Percentiles rank a stretch among this genome's conserved stretches.
Conservation (phyloP, 2,329 filamentous ascomycete species). For the Alternaria panax region DNA sequence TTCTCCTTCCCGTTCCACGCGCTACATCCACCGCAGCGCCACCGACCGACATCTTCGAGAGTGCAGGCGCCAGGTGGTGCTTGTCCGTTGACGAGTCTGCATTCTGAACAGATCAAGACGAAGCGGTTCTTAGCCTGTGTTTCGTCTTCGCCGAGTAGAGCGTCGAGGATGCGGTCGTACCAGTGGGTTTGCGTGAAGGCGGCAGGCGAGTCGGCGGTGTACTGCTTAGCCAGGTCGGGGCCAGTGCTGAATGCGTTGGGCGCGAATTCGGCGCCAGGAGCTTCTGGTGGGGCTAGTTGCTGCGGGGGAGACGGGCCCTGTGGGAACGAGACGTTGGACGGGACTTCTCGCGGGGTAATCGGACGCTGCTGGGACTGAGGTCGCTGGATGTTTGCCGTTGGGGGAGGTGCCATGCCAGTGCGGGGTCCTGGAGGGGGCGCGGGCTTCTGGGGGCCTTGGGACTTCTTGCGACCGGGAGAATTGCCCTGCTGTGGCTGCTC, state of each 20-base stretch:
- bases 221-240: slow-evolving; percentile 37
- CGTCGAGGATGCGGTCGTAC: slow-evolving; percentile 94
- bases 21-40: slow-evolving; percentile 89
- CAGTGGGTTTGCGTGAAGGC: slow-evolving; percentile 67
- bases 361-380: slow-evolving; percentile 37
- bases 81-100: slow-evolving; percentile 92
- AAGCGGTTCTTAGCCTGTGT: slow-evolving; percentile 89
- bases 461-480: slow-evolving; percentile 37
- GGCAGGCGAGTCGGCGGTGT: slow-evolving; percentile 46
- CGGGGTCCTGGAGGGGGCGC: slow-evolving; percentile 48
- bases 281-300: slow-evolving; percentile 25
- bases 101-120: slow-evolving; percentile 81
- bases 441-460: slow-evolving; percentile 41
- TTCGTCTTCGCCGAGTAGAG: slow-evolving; percentile 93
- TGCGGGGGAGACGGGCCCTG: slow-evolving; percentile 33
- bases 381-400: slow-evolving; percentile 69
- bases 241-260: slow-evolving; percentile 68
- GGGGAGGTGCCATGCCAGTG: slow-evolving; percentile 66
- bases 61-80: slow-evolving; percentile 84
- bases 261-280: slow-evolving; percentile 69
- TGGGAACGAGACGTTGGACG: slow-evolving; percentile 24
- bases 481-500: slow-evolving; percentile 46
- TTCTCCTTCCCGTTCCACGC: slow-evolving; percentile 83
- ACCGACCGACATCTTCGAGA: slow-evolving; percentile 80
- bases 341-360: slow-evolving; percentile 37